Percentiles rank a stretch among this genome's conserved stretches.
These are phyloP conservation scores for Nicotiana benthamiana DNA, from an alignment of 257 asterid genomes.

Conservation along the genomic window DNA sequence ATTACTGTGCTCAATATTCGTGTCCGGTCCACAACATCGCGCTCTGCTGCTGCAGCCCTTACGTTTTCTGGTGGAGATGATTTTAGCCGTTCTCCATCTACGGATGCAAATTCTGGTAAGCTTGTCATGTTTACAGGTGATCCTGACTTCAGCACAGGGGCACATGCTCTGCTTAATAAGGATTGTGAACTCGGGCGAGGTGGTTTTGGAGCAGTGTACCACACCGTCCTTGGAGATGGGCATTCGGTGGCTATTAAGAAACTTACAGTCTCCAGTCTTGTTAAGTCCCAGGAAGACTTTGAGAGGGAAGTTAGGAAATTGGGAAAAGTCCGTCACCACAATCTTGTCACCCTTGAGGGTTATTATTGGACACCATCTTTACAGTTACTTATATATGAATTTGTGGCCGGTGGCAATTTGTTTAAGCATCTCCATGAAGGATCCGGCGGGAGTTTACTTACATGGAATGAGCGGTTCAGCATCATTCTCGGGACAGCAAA, in stretches of 20 bases:
- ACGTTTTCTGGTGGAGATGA: constrained; percentile 69
- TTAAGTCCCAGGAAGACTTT: constrained; percentile 72
- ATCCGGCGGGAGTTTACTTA: constrained; percentile 34
- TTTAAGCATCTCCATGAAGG: constrained; percentile 70
- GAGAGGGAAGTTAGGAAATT: constrained; percentile 67
- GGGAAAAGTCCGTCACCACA: constrained; percentile 52
- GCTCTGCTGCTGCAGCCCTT: constrained; percentile 51
- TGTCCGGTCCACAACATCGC: constrained; percentile 53
- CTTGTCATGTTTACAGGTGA: constrained; percentile 88
- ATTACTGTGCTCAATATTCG: constrained; percentile 74
- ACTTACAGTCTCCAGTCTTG: constrained; percentile 73
- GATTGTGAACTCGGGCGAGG: constrained; percentile 93
- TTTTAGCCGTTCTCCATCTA: constrained; percentile 49
- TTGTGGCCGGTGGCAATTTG: constrained; percentile 65
- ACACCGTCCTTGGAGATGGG: constrained; percentile 64
- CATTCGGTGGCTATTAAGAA: constrained; percentile 79
- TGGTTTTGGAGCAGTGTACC: constrained; percentile 85
- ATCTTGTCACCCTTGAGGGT: constrained; percentile 70
- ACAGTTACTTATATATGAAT: constrained; percentile 82
- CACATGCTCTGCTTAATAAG: constrained; percentile 75
- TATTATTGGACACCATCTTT: constrained; percentile 87
- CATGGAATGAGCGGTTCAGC: constrained; percentile 74
- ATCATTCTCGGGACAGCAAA: constrained; percentile 68
- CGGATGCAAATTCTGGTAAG: constrained; percentile 70
- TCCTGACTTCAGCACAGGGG: constrained; percentile 66